Percentiles rank a stretch among this genome's conserved stretches.
phyloP scores from a whole-genome alignment of 2,329 filamentous ascomycete genomes.

The Diaporthe helianthi region DNA sequence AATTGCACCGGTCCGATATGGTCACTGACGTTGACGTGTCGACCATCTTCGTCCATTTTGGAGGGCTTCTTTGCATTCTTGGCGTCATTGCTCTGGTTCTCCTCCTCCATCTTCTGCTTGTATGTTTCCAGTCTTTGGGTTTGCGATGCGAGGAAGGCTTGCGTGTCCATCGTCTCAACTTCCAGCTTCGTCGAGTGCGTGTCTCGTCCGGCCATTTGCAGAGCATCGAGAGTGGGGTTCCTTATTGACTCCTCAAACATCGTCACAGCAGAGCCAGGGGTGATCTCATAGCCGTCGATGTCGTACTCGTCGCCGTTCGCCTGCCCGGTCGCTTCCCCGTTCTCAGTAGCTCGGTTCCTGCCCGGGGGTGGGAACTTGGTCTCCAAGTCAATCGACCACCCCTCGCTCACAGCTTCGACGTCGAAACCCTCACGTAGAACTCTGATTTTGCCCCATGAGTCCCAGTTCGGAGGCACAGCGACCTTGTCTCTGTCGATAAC shows the following conservation, averaged over 20 bases:
- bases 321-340: conserved; percentile 39
- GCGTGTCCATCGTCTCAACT: conserved; percentile 74
- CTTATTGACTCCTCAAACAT: conserved; percentile 82
- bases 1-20: conserved; percentile 96
- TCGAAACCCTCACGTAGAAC: conserved; percentile 92
- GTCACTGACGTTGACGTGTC: conserved; percentile 64
- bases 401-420: conserved; percentile 82
- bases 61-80: conserved; percentile 57
- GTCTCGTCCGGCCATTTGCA: conserved; percentile 59
- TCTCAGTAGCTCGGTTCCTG: conserved; percentile 35
- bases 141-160: conserved; percentile 79
- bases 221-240: conserved; percentile 71
- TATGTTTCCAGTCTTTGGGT: conserved; percentile 74
- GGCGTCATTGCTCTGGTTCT: conserved; percentile 48
- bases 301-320: conserved; percentile 39
- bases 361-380: conserved; percentile 51
- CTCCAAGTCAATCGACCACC: conserved; percentile 86
- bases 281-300: conserved; percentile 39
- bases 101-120: conserved; percentile 64
- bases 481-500: conserved; percentile 95
- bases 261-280: conserved; percentile 69
- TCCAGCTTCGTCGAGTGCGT: conserved; percentile 59
- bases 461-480: conserved; percentile 94
- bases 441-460: conserved; percentile 96
- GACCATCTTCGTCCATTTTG: conserved; percentile 44